Conservation (phyloP, 2,329 filamentous ascomycete species). For the Pseudocercospora fijiensis region DNA sequence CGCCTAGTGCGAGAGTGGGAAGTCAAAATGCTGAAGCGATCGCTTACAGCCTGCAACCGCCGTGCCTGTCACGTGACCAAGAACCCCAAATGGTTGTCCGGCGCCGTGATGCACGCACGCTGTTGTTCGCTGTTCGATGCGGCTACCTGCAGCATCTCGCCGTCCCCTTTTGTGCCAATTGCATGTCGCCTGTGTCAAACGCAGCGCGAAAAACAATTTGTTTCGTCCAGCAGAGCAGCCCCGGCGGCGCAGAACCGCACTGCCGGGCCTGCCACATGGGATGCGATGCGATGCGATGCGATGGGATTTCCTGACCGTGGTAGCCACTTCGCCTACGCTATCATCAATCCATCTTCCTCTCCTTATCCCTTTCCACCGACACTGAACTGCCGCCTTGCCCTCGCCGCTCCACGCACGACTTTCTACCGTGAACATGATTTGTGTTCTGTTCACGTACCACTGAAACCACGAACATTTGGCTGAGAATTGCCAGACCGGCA, state of each 20-base stretch:
- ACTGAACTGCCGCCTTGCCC: conserved; percentile 2
- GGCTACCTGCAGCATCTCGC: conserved; percentile 2
- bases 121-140: conserved; percentile 7
- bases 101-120: conserved; percentile 10
- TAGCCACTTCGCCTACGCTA: conserved; percentile 7
- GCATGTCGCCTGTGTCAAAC: conserved; percentile 7
- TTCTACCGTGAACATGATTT: conserved; percentile 1
- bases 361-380: not conserved
- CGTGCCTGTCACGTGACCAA: conserved; percentile 4
- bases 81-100: conserved; percentile 2
- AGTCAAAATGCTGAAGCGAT: conserved; percentile 10
- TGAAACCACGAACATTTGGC: conserved; percentile 11
- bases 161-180: not conserved
- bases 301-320: not conserved
- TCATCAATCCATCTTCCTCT: not conserved
- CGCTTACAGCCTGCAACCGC: conserved; percentile 6
- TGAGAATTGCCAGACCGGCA: conserved; percentile 3
- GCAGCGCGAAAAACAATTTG: conserved; percentile 11
- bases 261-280: conserved; percentile 5
- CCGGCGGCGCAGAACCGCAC: not conserved
- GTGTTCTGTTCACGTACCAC: not conserved
- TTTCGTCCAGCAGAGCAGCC: conserved; percentile 6
- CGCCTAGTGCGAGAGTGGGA: not conserved
- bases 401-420: not conserved
- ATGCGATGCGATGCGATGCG: too few relatives aligned